Base-by-base conservation (phyloP, 192 early-diverging fungal species). In the Coemansia asiatica region DNA sequence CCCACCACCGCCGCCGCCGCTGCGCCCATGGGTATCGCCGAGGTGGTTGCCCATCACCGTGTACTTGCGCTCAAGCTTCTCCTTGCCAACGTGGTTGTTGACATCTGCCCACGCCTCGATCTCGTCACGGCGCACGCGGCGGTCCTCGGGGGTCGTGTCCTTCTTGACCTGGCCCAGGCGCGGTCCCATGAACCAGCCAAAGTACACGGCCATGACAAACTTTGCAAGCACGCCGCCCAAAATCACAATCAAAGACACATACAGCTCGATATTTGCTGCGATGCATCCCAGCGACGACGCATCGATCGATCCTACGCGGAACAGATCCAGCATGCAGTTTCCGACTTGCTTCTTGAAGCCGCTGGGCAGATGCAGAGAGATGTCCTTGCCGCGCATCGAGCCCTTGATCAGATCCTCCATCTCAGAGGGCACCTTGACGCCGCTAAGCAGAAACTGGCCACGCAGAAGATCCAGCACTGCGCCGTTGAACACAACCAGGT, bases 301-400 rank as follows among this genome's bases (percentile, higher is more conserved):
- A 69, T 97, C 94, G 53, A 97, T 74, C 1, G 84, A 85, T 0
- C 93, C 95, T 26, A 94, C 89, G 60, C 88, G 85, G 83, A 92
- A 86, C 50, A 90, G 84, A 22, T 95, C 92, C 13, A 83, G 73
- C 67, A 95, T 76, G 66, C 94, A 96, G 47, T 86, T 81, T 50
- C 85, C 91, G 31, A 89, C 61, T 27, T 71, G 56, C 46, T 85
- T 74, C 56, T 56, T 63, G 19, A 74, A 71, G 47, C 87, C 87
- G 68, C 76, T 83, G n/a, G 79, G 71, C 66, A 84, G 60, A 56
- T 69, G 71, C 54, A 78, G 68, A 64, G 74, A 84, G 35, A 85
- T 64, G 69, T 85, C 85, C 25, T 69, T 79, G 62, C 85, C 79
- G 61, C 73, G 58, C 66, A 78, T 72, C 60, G 79, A 68, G 26